Conservation (phyloP, 1,139 yeast genomes). For the Starmera stellimalicola region DNA sequence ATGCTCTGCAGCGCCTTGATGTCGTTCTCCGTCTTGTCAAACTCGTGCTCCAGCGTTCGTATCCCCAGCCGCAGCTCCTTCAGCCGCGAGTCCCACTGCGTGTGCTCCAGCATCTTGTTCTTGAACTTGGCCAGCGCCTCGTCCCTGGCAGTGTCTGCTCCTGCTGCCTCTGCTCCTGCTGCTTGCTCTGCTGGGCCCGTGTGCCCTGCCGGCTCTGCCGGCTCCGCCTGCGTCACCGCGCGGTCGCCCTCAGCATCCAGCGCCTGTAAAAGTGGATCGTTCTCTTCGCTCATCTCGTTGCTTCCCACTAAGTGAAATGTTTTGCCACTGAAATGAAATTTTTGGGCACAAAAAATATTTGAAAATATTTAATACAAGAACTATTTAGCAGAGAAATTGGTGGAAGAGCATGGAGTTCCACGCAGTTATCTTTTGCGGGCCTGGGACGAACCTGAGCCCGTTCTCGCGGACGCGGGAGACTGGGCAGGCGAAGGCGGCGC, state of each 20-base stretch:
- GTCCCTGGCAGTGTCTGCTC: conserved; percentile 66
- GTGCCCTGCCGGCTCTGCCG: too few species aligned
- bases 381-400: too few species aligned
- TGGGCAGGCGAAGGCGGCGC: conserved; percentile 70
- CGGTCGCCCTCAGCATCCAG: conserved; percentile 32
- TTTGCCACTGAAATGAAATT: neutral
- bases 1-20: conserved; percentile 95
- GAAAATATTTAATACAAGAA: neutral
- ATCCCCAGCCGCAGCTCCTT: conserved; percentile 78
- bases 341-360: neutral
- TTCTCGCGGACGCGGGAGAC: conserved; percentile 46
- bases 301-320: neutral
- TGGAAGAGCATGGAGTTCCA: conserved; percentile 67
- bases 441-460: conserved; percentile 66
- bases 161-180: conserved; percentile 29
- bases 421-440: conserved; percentile 84
- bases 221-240: too few species aligned
- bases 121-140: conserved; percentile 74
- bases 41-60: conserved; percentile 75
- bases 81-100: conserved; percentile 89
- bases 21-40: conserved; percentile 91
- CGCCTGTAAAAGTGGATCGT: conserved; percentile 69
- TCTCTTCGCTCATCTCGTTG: conserved; percentile 48
- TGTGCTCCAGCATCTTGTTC: conserved; percentile 82
- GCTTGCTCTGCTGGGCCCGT: conserved; percentile 8